Evolutionary conservation across 2,329 filamentous ascomycete genomes (phyloP).

Genomic region (Ophiostoma sp.): DNA sequence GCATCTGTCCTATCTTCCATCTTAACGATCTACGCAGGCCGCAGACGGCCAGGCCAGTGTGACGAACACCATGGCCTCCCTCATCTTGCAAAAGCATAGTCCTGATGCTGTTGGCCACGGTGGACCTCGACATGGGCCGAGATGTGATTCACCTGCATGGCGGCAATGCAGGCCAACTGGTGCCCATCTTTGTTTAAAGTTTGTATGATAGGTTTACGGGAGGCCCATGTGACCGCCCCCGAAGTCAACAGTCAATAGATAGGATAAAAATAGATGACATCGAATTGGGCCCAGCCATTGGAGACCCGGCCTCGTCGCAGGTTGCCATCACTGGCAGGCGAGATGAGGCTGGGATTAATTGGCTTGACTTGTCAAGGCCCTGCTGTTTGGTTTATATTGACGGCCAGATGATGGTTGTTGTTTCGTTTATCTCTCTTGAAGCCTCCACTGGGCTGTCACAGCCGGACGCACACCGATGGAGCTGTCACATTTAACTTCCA

Average conservation of each 20-base stretch:
- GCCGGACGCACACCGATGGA: not conserved
- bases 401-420: not conserved
- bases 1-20: not conserved
- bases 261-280: not conserved
- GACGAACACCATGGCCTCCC: not conserved
- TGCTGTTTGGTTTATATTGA: not conserved
- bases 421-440: not conserved
- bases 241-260: not conserved
- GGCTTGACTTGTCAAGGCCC: not conserved
- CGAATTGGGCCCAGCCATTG: not conserved
- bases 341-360: not conserved
- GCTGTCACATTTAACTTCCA: constrained; percentile 1
- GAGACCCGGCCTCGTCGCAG: not conserved
- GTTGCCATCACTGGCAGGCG: not conserved
- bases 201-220: not conserved
- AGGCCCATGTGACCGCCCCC: not conserved
- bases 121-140: not conserved
- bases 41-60: not conserved
- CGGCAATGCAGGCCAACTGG: not conserved
- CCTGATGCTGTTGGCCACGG: not conserved
- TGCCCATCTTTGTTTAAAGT: not conserved
- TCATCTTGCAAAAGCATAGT: not conserved
- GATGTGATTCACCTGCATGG: constrained; percentile 6
- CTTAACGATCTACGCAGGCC: not conserved
- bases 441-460: not conserved